Conservation (phyloP, 441 rosid genomes). For the Viola pubescens region DNA sequence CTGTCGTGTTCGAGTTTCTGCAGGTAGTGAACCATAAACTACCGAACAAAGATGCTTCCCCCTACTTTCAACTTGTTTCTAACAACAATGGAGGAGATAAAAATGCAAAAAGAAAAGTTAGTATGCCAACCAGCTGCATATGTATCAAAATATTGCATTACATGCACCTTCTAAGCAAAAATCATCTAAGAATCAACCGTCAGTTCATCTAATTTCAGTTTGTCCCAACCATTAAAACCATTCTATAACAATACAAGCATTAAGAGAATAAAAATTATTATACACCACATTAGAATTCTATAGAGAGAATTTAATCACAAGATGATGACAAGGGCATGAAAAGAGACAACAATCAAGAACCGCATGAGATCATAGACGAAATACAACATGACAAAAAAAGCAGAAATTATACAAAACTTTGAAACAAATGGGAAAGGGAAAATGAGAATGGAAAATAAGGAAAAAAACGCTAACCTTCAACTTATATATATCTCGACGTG, state of each 20-base stretch:
- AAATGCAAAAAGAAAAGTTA: constrained; percentile 14
- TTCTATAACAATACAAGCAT: no score
- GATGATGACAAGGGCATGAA: no score
- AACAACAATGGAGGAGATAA: constrained; percentile 11
- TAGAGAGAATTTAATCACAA: no score
- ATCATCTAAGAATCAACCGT: no score
- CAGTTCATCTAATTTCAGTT: no score
- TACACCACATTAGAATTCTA: no score
- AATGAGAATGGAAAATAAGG: background rate
- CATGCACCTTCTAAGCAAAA: background rate
- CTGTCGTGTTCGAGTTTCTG: constrained; percentile 94
- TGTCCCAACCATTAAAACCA: no score
- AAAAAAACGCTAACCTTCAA: constrained; percentile 49
- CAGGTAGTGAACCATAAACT: constrained; percentile 90
- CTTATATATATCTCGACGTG: constrained; percentile 53
- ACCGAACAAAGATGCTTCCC: constrained; percentile 89
- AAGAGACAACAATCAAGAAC: no score
- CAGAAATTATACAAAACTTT: background rate
- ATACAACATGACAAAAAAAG: background rate
- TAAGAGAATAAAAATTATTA: no score
- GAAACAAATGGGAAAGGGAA: background rate
- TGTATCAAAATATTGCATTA: background rate
- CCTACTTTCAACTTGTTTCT: constrained; percentile 57
- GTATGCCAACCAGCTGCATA: constrained; percentile 9
- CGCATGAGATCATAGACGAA: background rate